phyloP scores from a whole-genome alignment of 2,329 filamentous ascomycete species.

The Fusarium sp. region DNA sequence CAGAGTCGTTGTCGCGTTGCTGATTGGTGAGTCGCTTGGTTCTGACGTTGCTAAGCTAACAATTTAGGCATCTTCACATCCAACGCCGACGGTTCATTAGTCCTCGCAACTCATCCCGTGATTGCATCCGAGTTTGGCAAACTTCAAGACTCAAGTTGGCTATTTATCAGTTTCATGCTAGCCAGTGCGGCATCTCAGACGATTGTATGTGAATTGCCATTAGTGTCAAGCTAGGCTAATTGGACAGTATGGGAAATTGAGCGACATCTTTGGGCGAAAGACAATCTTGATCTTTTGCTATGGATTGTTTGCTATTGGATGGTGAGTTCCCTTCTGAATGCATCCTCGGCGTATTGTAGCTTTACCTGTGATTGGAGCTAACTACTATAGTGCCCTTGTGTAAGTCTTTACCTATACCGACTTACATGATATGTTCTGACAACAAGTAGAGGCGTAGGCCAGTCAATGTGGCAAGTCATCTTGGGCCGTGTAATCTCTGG shows the following conservation, averaged over 20 bases:
- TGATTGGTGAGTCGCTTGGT: accelerated
- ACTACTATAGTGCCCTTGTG: conserved; percentile 29
- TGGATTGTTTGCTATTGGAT: conserved; percentile 47
- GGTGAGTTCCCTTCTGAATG: conserved; percentile 50
- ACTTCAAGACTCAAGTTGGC: conserved; percentile 64
- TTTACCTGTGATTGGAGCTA: background rate
- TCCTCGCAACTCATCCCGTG: conserved; percentile 73
- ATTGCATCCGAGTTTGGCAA: conserved; percentile 72
- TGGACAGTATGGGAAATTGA: conserved; percentile 51
- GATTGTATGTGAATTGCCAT: background rate
- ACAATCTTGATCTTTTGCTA: conserved; percentile 46
- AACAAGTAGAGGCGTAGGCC: conserved; percentile 53
- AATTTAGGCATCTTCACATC: conserved; percentile 66
- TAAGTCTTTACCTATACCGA: background rate
- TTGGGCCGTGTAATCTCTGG: conserved; percentile 65
- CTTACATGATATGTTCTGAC: background rate
- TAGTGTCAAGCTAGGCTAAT: background rate
- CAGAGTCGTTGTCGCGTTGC: background rate
- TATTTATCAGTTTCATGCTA: conserved; percentile 50
- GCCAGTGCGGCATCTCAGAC: conserved; percentile 50
- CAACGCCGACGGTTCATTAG: conserved; percentile 72
- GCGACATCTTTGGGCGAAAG: conserved; percentile 49
- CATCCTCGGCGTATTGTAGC: background rate
- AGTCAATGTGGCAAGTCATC: conserved; percentile 62
- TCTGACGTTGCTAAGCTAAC: accelerated